Evolutionary conservation across 2,329 filamentous ascomycete species (phyloP).

Genomic region (Neopestalotiopsis sp.): DNA sequence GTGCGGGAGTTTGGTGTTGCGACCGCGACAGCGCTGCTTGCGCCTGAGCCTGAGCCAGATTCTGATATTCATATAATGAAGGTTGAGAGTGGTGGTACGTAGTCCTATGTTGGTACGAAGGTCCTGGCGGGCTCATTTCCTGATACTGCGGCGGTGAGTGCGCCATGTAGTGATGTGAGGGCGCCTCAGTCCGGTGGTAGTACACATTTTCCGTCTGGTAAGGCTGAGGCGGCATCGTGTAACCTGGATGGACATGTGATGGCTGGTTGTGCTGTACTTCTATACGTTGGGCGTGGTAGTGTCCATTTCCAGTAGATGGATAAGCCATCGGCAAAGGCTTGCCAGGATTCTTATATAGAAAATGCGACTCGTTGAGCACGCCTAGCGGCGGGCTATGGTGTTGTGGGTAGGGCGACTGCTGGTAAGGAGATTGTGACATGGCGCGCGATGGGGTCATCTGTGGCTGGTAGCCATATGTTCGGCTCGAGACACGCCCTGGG

Average conservation of each 20-base stretch:
- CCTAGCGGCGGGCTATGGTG: conserved; percentile 13
- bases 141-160: conserved; percentile 6
- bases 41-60: background rate
- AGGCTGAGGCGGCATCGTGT: conserved; percentile 19
- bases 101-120: background rate
- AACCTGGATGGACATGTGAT: conserved; percentile 11
- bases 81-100: background rate
- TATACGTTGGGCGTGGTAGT: conserved; percentile 44
- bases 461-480: conserved; percentile 20
- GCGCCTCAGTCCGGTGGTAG: background rate
- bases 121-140: background rate
- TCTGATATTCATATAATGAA: background rate
- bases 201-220: conserved; percentile 22
- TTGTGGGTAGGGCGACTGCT: conserved; percentile 20
- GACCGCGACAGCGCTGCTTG: background rate
- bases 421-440: conserved; percentile 23
- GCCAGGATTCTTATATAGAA: conserved; percentile 40
- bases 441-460: conserved; percentile 21
- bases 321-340: conserved; percentile 46
- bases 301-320: conserved; percentile 33
- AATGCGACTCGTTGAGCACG: conserved; percentile 35
- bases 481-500: conserved; percentile 2
- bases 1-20: background rate
- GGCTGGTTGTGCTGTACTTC: conserved; percentile 17
- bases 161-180: background rate